Evolutionary conservation across 768 basidiomycete genomes (phyloP).

Genomic region (Tricholoma hemisulphureum): DNA sequence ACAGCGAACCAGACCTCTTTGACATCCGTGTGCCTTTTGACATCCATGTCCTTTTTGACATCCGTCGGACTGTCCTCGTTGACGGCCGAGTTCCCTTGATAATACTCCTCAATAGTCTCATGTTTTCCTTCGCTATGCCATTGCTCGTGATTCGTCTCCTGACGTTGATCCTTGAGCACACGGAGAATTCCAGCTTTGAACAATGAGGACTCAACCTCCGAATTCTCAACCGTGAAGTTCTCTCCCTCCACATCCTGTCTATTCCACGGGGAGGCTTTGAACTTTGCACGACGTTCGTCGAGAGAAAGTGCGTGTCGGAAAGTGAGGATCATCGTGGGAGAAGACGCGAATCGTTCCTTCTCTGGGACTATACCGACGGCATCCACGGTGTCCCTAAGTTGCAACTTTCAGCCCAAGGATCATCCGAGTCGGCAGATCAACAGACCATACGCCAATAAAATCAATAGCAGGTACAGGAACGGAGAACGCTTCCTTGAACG

Average conservation of each 20-base stretch:
- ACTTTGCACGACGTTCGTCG: not conserved
- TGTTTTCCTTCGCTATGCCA: no score
- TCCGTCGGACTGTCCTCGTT: not conserved
- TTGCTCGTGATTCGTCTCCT: not conserved
- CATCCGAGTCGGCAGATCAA: no score
- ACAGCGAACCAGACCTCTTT: not conserved
- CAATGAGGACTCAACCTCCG: no score
- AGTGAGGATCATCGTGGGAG: not conserved
- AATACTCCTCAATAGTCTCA: no score
- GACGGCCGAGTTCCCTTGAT: no score
- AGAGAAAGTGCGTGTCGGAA: slow-evolving; percentile 1
- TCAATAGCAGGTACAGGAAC: not conserved
- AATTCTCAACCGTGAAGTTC: not conserved
- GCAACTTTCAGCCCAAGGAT: not conserved
- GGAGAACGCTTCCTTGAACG: slow-evolving; percentile 7
- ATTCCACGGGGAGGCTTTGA: not conserved
- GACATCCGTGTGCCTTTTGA: not conserved
- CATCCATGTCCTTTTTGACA: not conserved
- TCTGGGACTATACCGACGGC: not conserved
- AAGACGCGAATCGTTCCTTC: not conserved
- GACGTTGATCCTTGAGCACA: not conserved
- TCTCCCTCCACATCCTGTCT: not conserved
- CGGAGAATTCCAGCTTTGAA: no score
- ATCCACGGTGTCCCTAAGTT: not conserved
- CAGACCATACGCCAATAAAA: slow-evolving; percentile 1